Evolutionary conservation across 148 eudicot species (phyloP), one percentile per base, ranked within the genome.

Genomic region (Talinum fruticosum): DNA sequence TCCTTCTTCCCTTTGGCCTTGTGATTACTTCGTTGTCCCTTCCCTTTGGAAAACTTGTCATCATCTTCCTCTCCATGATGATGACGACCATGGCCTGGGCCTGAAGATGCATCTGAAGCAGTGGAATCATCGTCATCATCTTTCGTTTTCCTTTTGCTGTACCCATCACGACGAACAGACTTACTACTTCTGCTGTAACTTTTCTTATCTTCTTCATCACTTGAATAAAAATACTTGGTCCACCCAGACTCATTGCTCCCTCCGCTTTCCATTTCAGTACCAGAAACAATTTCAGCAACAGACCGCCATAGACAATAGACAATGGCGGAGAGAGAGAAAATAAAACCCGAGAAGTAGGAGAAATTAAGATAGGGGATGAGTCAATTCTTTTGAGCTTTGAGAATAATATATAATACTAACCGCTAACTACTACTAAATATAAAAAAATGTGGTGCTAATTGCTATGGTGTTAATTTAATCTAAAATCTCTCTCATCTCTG

Each of bases 81-180:
- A 57, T n/a, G n/a, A n/a, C n/a, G n/a, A n/a, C n/a, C n/a, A n/a
- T 62, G 51, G 4, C 78, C 33, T 62, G 78, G 78, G n/a, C 78
- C 78, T 23, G 78, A 75, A 16, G 78, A 75, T 23, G 78, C 78
- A 75, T 75, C 78, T 16, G 78, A 75, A 64, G 78, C 78, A 37
- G 28, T 34, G 53, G 78, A 62, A 62, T 75, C 77, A 62, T 62
- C 69, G 23, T 57, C 68, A 19, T 34, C 76, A 8, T 74, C 66
- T 33, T 66, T 33, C 34, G 8, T 41, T 36, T 66, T 6, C 36
- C 73, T 70, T 37, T 10, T 41, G 30, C 41, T 70, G 24, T 70
- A 41, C 49, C 73, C 73, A 35, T 62, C 32, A 75, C 29, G 12
- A 32, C 26, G 30, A 21, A 24, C 21, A 59, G n/a, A 59, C n/a